A percentile compares a stretch with the other conserved stretches of the same genome.
phyloP scores from a whole-genome alignment of 2,329 filamentous ascomycete species.

The Didymella segeticola region DNA sequence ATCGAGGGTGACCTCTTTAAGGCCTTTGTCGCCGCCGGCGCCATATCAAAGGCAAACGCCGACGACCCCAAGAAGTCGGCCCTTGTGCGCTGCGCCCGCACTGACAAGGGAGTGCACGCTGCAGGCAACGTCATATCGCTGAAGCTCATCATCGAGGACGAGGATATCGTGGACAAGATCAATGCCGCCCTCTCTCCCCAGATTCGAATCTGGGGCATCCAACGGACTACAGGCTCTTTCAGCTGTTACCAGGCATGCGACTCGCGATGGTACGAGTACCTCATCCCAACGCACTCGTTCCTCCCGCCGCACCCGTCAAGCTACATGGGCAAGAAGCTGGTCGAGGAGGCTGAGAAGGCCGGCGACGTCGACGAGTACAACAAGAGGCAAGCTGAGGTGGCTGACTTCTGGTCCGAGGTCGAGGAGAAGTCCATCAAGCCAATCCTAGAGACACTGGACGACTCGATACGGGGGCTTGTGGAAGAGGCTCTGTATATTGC shows the following conservation, averaged over 20 bases:
- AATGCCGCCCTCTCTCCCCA: conserved; percentile 84
- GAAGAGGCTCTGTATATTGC: conserved; percentile 64
- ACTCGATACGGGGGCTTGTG: conserved; percentile 68
- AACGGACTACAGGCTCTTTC: conserved; percentile 87
- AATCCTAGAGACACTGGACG: conserved; percentile 65
- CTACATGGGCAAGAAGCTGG: conserved; percentile 82
- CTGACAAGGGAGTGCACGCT: conserved; percentile 96
- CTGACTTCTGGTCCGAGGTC: conserved; percentile 80
- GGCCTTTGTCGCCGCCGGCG: conserved; percentile 87
- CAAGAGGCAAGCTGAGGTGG: conserved; percentile 76
- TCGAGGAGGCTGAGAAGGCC: conserved; percentile 76
- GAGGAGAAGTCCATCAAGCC: conserved; percentile 83
- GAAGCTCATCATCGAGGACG: conserved; percentile 94
- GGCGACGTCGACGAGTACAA: conserved; percentile 73
- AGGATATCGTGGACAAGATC: conserved; percentile 87
- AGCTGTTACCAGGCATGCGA: conserved; percentile 96
- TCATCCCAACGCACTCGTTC: conserved; percentile 92
- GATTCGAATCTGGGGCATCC: conserved; percentile 94
- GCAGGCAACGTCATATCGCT: conserved; percentile 94
- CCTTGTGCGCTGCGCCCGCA: conserved; percentile 90
- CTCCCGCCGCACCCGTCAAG: conserved; percentile 90
- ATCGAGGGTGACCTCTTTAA: conserved; percentile 96
- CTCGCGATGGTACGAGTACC: conserved; percentile 95
- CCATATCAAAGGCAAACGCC: conserved; percentile 96
- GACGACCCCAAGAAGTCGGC: conserved; percentile 97